Percentiles rank a stretch among this genome's conserved stretches.
Evolutionary conservation across 2,329 filamentous ascomycete genomes (phyloP).

Genomic region (Penicillium sp.): DNA sequence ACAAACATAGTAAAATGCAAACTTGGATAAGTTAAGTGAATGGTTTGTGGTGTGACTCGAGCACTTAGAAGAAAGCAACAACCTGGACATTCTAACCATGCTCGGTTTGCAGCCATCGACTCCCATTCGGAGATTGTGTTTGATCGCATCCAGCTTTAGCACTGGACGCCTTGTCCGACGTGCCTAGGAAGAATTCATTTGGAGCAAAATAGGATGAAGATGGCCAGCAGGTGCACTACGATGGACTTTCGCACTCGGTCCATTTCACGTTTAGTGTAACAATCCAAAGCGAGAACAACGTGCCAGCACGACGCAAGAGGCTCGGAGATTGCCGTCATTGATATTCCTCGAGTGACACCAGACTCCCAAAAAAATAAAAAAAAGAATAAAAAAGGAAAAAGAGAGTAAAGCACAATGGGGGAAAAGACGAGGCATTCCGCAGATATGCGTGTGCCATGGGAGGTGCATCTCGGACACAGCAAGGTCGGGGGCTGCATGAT

Average conservation of each 20-base stretch:
- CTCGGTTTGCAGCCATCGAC: slow-evolving; percentile 4
- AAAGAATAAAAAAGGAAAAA: neutral
- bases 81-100: slow-evolving; percentile 3
- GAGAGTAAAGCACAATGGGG: slow-evolving; percentile 1
- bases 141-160: slow-evolving; percentile 1
- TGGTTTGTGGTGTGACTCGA: slow-evolving; percentile 4
- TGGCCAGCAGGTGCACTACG: slow-evolving; percentile 11
- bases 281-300: neutral
- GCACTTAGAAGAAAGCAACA: neutral
- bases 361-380: neutral
- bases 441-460: slow-evolving; percentile 2
- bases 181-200: neutral
- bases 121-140: slow-evolving; percentile 4
- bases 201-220: neutral
- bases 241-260: slow-evolving; percentile 14
- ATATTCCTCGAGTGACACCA: slow-evolving; percentile 7
- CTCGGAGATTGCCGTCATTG: slow-evolving; percentile 19
- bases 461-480: slow-evolving; percentile 1
- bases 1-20: neutral
- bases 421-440: neutral
- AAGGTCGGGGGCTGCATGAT: slow-evolving; percentile 9
- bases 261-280: slow-evolving; percentile 18
- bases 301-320: slow-evolving; percentile 2
- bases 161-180: slow-evolving; percentile 18
- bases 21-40: neutral